Evolutionary conservation across 2,329 filamentous ascomycete species (phyloP), one percentile per base, ranked within the genome.

Genomic region (Ceratocystis smalleyi): DNA sequence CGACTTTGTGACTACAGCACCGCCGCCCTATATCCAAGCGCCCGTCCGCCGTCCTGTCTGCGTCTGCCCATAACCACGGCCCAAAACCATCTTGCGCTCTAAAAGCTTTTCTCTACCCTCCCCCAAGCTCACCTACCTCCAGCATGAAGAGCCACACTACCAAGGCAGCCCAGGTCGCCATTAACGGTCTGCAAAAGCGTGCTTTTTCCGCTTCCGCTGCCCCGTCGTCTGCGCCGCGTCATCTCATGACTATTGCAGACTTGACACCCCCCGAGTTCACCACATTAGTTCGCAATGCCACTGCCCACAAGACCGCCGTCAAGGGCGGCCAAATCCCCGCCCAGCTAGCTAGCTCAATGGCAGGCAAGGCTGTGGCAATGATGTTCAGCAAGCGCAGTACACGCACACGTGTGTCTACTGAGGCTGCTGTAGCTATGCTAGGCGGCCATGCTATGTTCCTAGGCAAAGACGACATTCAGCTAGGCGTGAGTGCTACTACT

Each of bases 381-480:
- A 89, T 95, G 80, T 99, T 99, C 79, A 95, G 82, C 80, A 99
- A 99, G 78, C 85, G 91, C 69, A 95, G 88, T 70, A 99, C 94
- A 12, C 84, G 94, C 67, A 99, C 94, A 12, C 85, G 94, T 67
- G 86, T 99, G 40, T 96, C 91, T 1, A 96, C 91, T 1, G 94
- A 99, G 78, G 87, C 87, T 6, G 94, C 94, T 12, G 85, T 96
- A 45, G 83, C 87, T n/a, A 79, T 89, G 66, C 82, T 99, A 79
- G 91, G 91, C 45, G 94, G 92, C 0, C 88, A 96, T 70, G 86
- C 94, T 24, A 96, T 99, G 91, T 99, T 99, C 73, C 76, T 99
- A 66, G 91, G 91, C 71, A 94, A 91, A 72, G 87, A 95, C 64
- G 94, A 99, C 72, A 99, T 99, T 68, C 94, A 99, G 75, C 80